phyloP scores from a whole-genome alignment of 345 rosid species.

The Heritiera littoralis region DNA sequence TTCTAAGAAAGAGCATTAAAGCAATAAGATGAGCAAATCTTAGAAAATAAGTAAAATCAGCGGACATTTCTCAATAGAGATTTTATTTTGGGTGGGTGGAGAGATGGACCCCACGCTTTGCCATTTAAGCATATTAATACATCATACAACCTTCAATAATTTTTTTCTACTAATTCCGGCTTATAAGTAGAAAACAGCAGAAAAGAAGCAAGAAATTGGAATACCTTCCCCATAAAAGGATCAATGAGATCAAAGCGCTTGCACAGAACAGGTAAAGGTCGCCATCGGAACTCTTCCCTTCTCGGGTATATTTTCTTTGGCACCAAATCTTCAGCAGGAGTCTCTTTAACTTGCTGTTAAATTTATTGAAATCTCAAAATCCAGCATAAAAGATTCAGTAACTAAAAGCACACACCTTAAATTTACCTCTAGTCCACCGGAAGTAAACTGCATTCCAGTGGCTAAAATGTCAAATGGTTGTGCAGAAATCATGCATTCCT shows the following conservation, averaged over 20 bases:
- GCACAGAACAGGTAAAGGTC: conserved; percentile 85
- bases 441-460: conserved; percentile 67
- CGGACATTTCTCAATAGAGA: not conserved
- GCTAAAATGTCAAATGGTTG: conserved; percentile 52
- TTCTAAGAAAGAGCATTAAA: not conserved
- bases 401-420: conserved; percentile 11
- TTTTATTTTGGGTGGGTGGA: not conserved
- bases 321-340: conserved; percentile 48
- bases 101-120: not conserved
- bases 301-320: conserved; percentile 56
- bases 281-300: conserved; percentile 95
- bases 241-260: conserved; percentile 96
- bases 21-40: not conserved
- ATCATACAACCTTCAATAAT: not conserved
- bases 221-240: conserved; percentile 95
- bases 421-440: conserved; percentile 76
- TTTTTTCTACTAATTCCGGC: not conserved
- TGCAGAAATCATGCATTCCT: conserved; percentile 43
- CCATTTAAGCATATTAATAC: not conserved
- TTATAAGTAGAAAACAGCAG: conserved; percentile 16
- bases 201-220: conserved; percentile 5
- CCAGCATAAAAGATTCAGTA: conserved; percentile 23
- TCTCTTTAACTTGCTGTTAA: conserved; percentile 55
- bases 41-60: not conserved
- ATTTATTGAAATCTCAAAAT: conserved; percentile 24